Evolutionary conservation across 2,329 filamentous ascomycete species (phyloP), one percentile per base, ranked within the genome.

Genomic region (Fusarium scirpi): DNA sequence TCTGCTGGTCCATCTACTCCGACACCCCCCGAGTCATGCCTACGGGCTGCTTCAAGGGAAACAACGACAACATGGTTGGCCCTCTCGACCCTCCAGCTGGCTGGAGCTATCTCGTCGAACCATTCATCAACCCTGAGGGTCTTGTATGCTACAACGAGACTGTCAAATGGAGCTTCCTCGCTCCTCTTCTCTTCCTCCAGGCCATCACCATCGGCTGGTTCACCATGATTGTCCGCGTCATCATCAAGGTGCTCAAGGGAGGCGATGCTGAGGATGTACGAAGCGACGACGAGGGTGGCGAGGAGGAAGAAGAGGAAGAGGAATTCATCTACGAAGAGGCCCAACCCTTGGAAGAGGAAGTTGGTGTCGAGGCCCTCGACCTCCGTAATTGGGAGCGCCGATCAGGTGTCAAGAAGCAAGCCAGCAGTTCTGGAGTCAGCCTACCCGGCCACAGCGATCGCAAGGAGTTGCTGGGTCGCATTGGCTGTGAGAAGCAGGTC

Each of bases 121-220:
- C 93, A 0, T 93, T 97, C 78, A 83, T 85, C 52, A 85, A 93
- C 78, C 85, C 91, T 11, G 85, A 90, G 27, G 93, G 93, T 20
- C 84, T 89, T 2, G 88, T 98, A 48, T 97, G 94, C 85, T 97
- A 91, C 85, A 93, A 92, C 74, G 80, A 89, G 24, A 86, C 85
- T 13, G 89, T 98, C 75, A 90, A 91, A 75, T 92, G 89, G 86
- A 85, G 86, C 15, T 98, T 98, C 82, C 83, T 98, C 18, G 85
- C 86, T 12, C 86, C 93, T 41, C 88, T 99, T 5, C 83, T 97
- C 15, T 87, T 91, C 40, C 85, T 99, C 24, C 94, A 98, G 80
- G 83, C 86, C 24, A 87, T 99, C 56, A 94, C 92, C 32, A 83
- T 97, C 38, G 86, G 92, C 67, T 98, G 96, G 96, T 97, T 98